Base-by-base conservation (phyloP, 2,329 filamentous ascomycete species). In the Claviceps sp. region DNA sequence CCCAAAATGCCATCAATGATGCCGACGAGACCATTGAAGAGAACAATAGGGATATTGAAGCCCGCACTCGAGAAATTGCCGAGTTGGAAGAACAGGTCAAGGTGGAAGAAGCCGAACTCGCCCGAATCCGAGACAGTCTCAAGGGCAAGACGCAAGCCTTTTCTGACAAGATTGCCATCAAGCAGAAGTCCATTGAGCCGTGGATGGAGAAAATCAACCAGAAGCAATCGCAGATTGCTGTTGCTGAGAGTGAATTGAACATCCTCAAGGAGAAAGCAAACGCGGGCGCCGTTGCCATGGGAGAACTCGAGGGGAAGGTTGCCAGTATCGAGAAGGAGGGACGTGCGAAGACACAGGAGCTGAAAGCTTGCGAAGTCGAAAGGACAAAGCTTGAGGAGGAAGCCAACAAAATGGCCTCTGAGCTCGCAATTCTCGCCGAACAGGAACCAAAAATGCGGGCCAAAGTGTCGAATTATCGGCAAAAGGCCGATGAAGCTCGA, bases 191-290 rank as follows among this genome's bases (percentile, higher is more conserved):
- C 1, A 75, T 98, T 11, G 91, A 97, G 68, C 93, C 93, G 0
- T 98, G 93, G 93, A 90, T 85, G 59, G 89, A 89, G 58, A 97
- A 93, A 70, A 91, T 98, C 71, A 96, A 93, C 66, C 85, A 95
- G 64, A 97, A 95, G 67, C 86, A 93, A 63, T 96, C 90, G 0
- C 82, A 87, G 3, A 94, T 96, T 58, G 91, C 91, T 4, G 90
- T 98, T 11, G 89, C 93, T 1, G 87, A 95, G 65, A 95, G 89
- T 66, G 91, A 98, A 67, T 80, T 97, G 59, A 85, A 89, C 54
- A 97, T 98, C 53, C 76, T 98, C 7, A 80, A 81, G 42, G 93
- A 98, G 64, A 89, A 89, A 64, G 87, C 88, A 50, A 95, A 89
- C 62, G 85, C 91, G 37, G 89, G 90, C 4, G 84, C 87, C 7